phyloP scores from a whole-genome alignment of 306 rosid genomes.

The Dicorynia guianensis region DNA sequence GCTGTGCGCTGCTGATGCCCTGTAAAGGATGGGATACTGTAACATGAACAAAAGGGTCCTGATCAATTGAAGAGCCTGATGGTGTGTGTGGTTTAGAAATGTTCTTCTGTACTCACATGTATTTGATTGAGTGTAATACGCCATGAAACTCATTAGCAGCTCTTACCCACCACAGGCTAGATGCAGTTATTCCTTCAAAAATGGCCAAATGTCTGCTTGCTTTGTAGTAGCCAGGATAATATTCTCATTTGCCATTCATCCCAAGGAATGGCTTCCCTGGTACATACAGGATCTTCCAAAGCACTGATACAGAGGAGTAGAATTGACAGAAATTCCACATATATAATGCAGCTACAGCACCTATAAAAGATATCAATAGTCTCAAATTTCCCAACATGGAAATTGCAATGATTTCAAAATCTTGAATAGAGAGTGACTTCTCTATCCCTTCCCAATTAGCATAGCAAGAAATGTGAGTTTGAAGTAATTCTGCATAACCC shows the following conservation, averaged over 20 bases:
- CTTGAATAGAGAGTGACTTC: constrained; percentile 88
- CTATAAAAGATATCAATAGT: constrained; percentile 94
- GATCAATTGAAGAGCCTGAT: no score
- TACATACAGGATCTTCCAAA: constrained; percentile 96
- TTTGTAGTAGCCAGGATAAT: constrained; percentile 72
- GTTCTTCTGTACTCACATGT: no score
- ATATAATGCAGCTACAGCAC: constrained; percentile 75
- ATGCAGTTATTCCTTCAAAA: constrained; percentile 86
- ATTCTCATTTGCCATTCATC: constrained; percentile 87
- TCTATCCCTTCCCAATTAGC: no score
- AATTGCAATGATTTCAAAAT: constrained; percentile 89
- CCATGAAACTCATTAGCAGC: no score
- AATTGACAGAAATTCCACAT: constrained; percentile 78
- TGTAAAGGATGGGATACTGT: constrained; percentile 83
- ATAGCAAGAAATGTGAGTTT: no score
- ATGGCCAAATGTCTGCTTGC: constrained; percentile 85
- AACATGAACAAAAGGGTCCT: constrained; percentile 65
- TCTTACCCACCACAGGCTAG: constrained; percentile 90
- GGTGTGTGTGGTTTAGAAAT: no score
- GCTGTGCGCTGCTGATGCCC: constrained; percentile 75
- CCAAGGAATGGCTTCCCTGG: constrained; percentile 99
- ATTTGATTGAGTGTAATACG: no score
- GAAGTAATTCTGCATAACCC: no score
- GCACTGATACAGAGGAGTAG: constrained; percentile 94
- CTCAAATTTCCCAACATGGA: constrained; percentile 88